Evolutionary conservation across 2,329 filamentous ascomycete genomes (phyloP), one percentile per base, ranked within the genome.

Genomic region (Ophiocordyceps camponoti-rufipedis): DNA sequence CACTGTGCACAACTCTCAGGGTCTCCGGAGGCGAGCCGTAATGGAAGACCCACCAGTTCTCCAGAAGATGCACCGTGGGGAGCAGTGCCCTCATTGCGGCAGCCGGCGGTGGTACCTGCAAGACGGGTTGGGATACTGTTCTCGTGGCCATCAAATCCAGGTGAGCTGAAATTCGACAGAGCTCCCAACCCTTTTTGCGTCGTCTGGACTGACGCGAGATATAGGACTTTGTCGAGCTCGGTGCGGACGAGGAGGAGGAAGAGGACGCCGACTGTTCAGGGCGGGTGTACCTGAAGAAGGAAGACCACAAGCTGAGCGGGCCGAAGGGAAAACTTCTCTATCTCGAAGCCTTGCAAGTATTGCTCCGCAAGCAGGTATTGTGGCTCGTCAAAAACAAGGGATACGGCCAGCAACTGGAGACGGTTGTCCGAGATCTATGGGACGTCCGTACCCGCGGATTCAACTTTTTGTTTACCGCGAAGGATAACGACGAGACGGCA

Each of bases 391-490:
- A 74, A 19, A 66, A 70, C 6, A 78, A 79, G 57, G 72, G 74
- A 0, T 71, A 91, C 43, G 79, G 81, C 1, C 60, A 68, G 5
- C 82, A 94, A 53, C 69, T 95, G 12, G 86, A 94, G 67, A 79
- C 67, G 8, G 69, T 94, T 10, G 78, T 93, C 5, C 76, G 79
- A 48, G 87, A 94, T 57, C 71, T 98, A 13, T 98, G 91, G 89
- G 71, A 80, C 45, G 64, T 95, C 44, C 75, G 85, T 5, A 66
- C 70, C 2, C 63, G 72, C 35, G 64, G 63, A 18, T 63, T 56
- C 60, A 53, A 67, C 50, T 32, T 66, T 61, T 42, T 62, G 57
- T 52, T 61, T 13, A 39, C 54, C 41, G 41, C 41, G 1, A 45
- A 57, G 18, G 54, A 56, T 13, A 50, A 57, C 19, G 55, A 46